These are phyloP conservation scores for Fusarium nematophilum DNA, from an alignment of 2,329 filamentous ascomycete species.

Conservation along the genomic window DNA sequence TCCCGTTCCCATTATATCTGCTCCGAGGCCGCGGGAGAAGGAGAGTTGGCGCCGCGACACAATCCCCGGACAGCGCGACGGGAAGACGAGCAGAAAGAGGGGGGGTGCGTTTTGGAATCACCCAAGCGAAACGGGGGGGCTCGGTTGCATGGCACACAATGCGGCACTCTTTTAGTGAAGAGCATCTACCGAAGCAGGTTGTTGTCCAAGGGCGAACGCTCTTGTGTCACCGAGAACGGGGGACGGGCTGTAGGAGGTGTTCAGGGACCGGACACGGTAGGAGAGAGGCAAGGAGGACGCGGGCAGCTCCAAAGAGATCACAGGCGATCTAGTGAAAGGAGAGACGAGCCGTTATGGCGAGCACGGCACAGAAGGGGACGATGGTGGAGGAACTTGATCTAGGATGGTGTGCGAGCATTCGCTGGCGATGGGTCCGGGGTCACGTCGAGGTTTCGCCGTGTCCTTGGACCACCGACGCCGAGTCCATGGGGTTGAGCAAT, in stretches of 20 bases:
- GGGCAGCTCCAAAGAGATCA: slow-evolving; percentile 1
- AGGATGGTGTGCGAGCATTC: slow-evolving; percentile 15
- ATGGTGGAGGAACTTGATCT: slow-evolving; percentile 7
- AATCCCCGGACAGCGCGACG: too few relatives aligned
- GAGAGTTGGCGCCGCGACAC: neutral
- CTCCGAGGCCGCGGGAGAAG: slow-evolving; percentile 10
- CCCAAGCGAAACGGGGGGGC: slow-evolving; percentile 1
- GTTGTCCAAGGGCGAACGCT: slow-evolving; percentile 6
- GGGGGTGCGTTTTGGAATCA: slow-evolving; percentile 1
- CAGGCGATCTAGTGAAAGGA: slow-evolving; percentile 9
- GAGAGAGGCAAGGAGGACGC: neutral
- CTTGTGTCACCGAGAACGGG: slow-evolving; percentile 18
- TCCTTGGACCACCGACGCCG: slow-evolving; percentile 8
- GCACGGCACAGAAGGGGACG: neutral
- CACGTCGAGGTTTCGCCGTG: neutral
- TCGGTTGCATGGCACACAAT: slow-evolving; percentile 10
- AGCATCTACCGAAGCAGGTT: slow-evolving; percentile 32
- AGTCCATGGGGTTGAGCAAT: slow-evolving; percentile 17
- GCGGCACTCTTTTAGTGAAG: slow-evolving; percentile 4
- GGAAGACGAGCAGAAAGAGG: neutral
- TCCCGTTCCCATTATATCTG: slow-evolving; percentile 26
- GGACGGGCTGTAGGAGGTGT: neutral
- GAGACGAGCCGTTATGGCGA: neutral
- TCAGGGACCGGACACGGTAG: neutral
- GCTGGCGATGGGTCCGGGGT: neutral